A percentile compares a stretch with the other conserved stretches of the same genome.
phyloP scores from a whole-genome alignment of 352 stramenopile genomes.

The Phytophthora chlamydospora region DNA sequence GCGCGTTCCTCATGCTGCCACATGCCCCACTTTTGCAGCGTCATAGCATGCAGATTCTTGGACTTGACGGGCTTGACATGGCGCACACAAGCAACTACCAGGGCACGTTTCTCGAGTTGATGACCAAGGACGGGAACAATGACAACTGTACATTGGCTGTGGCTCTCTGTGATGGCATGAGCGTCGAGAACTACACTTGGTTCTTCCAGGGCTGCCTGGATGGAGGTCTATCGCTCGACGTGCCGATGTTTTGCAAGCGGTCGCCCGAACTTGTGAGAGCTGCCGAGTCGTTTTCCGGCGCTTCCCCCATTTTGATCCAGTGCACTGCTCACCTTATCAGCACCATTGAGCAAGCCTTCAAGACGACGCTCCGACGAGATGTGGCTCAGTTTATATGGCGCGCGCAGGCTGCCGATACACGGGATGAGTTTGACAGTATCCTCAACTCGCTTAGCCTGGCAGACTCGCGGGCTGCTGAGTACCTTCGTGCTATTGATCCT shows the following conservation, averaged over 20 bases:
- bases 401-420: conserved; percentile 40
- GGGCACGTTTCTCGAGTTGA: conserved; percentile 41
- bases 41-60: conserved; percentile 37
- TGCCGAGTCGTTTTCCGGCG: conserved; percentile 34
- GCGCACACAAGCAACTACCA: conserved; percentile 44
- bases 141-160: conserved; percentile 40
- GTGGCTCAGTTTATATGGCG: conserved; percentile 30
- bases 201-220: conserved; percentile 47
- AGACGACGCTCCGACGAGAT: conserved; percentile 30
- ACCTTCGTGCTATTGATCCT: conserved; percentile 31
- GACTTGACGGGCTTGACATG: conserved; percentile 42
- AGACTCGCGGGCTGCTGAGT: conserved; percentile 26
- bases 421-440: conserved; percentile 36
- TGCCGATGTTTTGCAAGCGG: conserved; percentile 48
- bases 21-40: conserved; percentile 40
- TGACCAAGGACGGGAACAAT: conserved; percentile 53
- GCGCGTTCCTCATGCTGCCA: conserved; percentile 54
- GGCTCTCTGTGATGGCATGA: conserved; percentile 42
- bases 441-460: conserved; percentile 24
- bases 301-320: conserved; percentile 46
- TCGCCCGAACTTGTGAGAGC: conserved; percentile 31
- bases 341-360: conserved; percentile 38
- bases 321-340: conserved; percentile 41
- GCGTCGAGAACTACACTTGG: conserved; percentile 44
- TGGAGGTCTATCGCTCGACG: conserved; percentile 34